Conservation (phyloP, 208 protist species). For the Crithidia thermophila region DNA sequence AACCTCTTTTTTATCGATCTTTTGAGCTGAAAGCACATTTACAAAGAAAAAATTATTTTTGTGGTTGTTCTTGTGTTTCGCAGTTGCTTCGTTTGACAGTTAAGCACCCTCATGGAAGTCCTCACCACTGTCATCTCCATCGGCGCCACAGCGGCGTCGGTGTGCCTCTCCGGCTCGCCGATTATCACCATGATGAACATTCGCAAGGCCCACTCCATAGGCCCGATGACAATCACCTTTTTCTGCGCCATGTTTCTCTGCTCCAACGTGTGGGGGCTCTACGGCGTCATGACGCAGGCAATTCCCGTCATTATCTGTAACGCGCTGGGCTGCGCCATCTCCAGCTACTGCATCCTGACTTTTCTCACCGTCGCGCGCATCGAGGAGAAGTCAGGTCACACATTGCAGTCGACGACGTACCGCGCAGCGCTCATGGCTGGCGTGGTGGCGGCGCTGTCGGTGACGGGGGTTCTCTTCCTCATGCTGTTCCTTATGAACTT, state of each 20-base stretch:
- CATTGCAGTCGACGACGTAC: slow-evolving; percentile 49
- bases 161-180: slow-evolving; percentile 55
- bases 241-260: slow-evolving; percentile 72
- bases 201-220: slow-evolving; percentile 42
- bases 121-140: slow-evolving; percentile 40
- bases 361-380: slow-evolving; percentile 18
- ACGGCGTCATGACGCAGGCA: slow-evolving; percentile 42
- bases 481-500: slow-evolving; percentile 39
- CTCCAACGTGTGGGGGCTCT: slow-evolving; percentile 63
- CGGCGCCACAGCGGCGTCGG: slow-evolving; percentile 43
- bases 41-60: neutral
- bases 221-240: slow-evolving; percentile 63
- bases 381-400: slow-evolving; percentile 37
- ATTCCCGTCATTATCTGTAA: slow-evolving; percentile 58
- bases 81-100: too few species aligned
- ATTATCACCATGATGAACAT: slow-evolving; percentile 57
- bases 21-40: too few species aligned
- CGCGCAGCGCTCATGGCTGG: slow-evolving; percentile 19
- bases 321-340: slow-evolving; percentile 42
- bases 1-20: too few species aligned
- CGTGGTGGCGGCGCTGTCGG: slow-evolving; percentile 2
- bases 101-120: too few species aligned
- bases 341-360: slow-evolving; percentile 53
- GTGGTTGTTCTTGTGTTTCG: slow-evolving; percentile 5
- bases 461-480: slow-evolving; percentile 24